Conservation (phyloP, 192 early-diverging fungal genomes). For the Obelidium mucronatum region DNA sequence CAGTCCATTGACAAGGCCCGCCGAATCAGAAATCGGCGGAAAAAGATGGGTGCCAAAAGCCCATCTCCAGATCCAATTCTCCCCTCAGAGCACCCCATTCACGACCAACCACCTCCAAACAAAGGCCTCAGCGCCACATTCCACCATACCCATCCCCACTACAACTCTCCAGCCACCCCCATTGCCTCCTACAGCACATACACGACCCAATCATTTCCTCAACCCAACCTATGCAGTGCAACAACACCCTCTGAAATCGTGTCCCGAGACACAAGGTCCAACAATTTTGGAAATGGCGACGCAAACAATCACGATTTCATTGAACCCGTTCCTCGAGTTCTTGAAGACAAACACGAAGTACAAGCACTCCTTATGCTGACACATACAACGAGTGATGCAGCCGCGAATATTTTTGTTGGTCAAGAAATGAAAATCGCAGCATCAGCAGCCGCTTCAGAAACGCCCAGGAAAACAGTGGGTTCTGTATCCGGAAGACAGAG, state of each 20-base stretch:
- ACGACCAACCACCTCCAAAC: slow-evolving; percentile 5
- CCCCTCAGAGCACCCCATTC: slow-evolving; percentile 6
- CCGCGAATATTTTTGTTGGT: slow-evolving; percentile 10
- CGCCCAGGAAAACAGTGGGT: too few species aligned
- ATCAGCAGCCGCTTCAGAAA: not conserved
- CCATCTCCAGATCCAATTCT: not conserved
- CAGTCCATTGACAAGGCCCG: slow-evolving; percentile 51
- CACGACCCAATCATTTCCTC: not conserved
- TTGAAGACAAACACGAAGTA: slow-evolving; percentile 21
- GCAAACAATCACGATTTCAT: not conserved
- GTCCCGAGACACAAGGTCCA: not conserved
- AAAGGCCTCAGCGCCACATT: slow-evolving; percentile 15
- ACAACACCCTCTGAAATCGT: slow-evolving; percentile 1
- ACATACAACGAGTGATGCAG: slow-evolving; percentile 28
- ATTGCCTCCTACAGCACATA: slow-evolving; percentile 24
- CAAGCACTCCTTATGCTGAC: slow-evolving; percentile 30
- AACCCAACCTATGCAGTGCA: not conserved
- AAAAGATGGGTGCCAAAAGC: not conserved
- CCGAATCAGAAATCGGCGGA: not conserved
- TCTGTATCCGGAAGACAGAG: not conserved
- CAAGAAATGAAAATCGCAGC: not conserved
- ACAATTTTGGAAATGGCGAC: not conserved
- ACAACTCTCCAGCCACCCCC: slow-evolving; percentile 21
- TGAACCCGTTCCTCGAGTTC: not conserved
- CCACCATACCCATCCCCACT: slow-evolving; percentile 32